phyloP scores from a whole-genome alignment of 2,329 filamentous ascomycete species.

The Fusarium papillatum region DNA sequence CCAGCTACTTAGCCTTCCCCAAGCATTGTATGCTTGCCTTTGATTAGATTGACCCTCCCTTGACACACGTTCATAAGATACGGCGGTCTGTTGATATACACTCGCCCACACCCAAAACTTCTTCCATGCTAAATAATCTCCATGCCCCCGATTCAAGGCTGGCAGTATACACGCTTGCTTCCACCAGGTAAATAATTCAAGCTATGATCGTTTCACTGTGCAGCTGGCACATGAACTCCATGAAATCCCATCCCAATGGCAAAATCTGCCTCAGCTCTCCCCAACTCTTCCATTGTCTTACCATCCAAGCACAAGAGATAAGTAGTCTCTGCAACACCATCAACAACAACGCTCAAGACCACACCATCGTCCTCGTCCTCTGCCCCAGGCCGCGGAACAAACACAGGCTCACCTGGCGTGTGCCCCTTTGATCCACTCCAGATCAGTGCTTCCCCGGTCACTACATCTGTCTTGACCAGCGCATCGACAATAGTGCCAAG shows the following conservation, averaged over 20 bases:
- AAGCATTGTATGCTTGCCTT: not conserved
- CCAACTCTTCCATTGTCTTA: conserved; percentile 72
- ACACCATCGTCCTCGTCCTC: conserved; percentile 73
- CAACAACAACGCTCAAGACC: conserved; percentile 73
- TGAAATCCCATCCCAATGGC: conserved; percentile 76
- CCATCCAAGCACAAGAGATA: conserved; percentile 78
- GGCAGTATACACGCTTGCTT: not conserved
- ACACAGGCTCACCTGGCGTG: conserved; percentile 79
- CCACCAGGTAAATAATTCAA: not conserved
- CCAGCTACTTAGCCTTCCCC: not conserved
- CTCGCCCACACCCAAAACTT: not conserved
- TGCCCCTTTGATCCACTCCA: conserved; percentile 72
- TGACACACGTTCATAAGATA: not conserved
- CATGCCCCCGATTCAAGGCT: not conserved
- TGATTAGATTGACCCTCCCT: not conserved
- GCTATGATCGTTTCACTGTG: not conserved
- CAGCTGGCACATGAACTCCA: conserved; percentile 61
- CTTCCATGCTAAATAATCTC: not conserved
- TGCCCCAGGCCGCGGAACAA: conserved; percentile 63
- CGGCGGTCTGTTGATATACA: not conserved
- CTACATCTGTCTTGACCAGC: conserved; percentile 75
- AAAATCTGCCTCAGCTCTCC: conserved; percentile 72
- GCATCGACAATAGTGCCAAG: conserved; percentile 72
- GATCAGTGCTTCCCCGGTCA: conserved; percentile 62
- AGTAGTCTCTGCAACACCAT: conserved; percentile 69